Percentiles rank a stretch among this genome's conserved stretches.
Conservation (phyloP, 495 filamentous ascomycete species). For the Lophiostoma macrostomum region DNA sequence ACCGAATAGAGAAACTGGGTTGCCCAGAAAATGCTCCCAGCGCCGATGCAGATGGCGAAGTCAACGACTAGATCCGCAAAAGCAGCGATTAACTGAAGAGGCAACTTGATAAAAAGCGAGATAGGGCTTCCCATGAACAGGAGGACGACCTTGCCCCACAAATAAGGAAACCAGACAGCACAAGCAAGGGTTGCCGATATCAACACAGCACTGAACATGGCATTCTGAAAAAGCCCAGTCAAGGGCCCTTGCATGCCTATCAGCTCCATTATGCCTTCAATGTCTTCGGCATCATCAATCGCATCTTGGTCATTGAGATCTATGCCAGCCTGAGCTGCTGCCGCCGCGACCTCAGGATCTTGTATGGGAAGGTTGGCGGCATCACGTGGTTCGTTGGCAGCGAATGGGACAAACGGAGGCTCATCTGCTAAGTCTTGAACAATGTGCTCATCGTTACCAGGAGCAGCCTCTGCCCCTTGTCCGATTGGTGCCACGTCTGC, state of each 20-base stretch:
- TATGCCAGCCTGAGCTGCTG: slow-evolving; percentile 48
- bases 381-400: slow-evolving; percentile 18
- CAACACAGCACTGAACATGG: slow-evolving; percentile 85
- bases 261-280: slow-evolving; percentile 96
- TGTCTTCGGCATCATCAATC: slow-evolving; percentile 83
- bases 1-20: slow-evolving; percentile 47
- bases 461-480: slow-evolving; percentile 13
- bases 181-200: slow-evolving; percentile 79
- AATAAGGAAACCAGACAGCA: slow-evolving; percentile 88
- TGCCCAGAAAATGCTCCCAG: slow-evolving; percentile 54
- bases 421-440: slow-evolving; percentile 57
- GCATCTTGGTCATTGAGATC: slow-evolving; percentile 55
- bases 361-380: slow-evolving; percentile 17
- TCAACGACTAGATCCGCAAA: slow-evolving; percentile 70
- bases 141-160: slow-evolving; percentile 78
- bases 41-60: slow-evolving; percentile 54
- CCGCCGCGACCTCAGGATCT: slow-evolving; percentile 44
- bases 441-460: slow-evolving; percentile 57
- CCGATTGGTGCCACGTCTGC: slow-evolving; percentile 47
- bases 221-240: slow-evolving; percentile 86
- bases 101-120: slow-evolving; percentile 62
- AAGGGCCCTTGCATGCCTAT: slow-evolving; percentile 95
- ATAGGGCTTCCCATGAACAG: slow-evolving; percentile 77
- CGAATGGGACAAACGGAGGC: slow-evolving; percentile 61
- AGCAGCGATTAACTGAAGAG: slow-evolving; percentile 65